A percentile compares a stretch with the other conserved stretches of the same genome.
phyloP scores from a whole-genome alignment of 164 flowering plant species.

The Macadamia tetraphylla region DNA sequence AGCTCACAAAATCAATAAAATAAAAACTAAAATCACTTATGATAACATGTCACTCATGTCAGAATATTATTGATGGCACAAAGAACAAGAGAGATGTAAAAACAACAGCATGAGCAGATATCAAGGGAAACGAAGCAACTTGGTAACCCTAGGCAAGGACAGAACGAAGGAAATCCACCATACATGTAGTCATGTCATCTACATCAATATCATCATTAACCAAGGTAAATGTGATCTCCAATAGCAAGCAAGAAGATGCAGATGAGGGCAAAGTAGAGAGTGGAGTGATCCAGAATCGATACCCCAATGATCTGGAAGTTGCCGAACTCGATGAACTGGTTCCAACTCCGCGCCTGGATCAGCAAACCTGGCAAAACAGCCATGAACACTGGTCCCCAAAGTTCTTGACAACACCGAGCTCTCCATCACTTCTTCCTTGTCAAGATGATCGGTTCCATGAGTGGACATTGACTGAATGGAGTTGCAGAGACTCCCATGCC shows the following conservation, averaged over 20 bases:
- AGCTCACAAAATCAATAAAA: too few relatives aligned
- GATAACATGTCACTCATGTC: too few relatives aligned
- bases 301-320: slow-evolving; percentile 29
- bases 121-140: not conserved
- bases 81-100: not conserved
- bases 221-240: slow-evolving; percentile 44
- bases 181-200: too few relatives aligned
- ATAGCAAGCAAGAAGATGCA: slow-evolving; percentile 23
- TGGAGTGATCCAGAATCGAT: slow-evolving; percentile 21
- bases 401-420: too few relatives aligned
- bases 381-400: slow-evolving; percentile 34
- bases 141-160: not conserved
- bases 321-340: slow-evolving; percentile 19
- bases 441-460: too few relatives aligned
- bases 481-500: too few relatives aligned
- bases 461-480: too few relatives aligned
- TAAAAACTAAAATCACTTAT: too few relatives aligned
- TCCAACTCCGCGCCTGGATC: slow-evolving; percentile 22
- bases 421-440: too few relatives aligned
- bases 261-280: slow-evolving; percentile 19
- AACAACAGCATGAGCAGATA: not conserved
- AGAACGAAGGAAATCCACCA: too few relatives aligned
- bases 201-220: slow-evolving; percentile 11
- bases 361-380: slow-evolving; percentile 25
- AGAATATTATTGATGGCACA: not conserved